These are phyloP conservation scores for Arthrobotrys musiformis DNA, from an alignment of 2,329 filamentous ascomycete genomes.

Conservation along the genomic window DNA sequence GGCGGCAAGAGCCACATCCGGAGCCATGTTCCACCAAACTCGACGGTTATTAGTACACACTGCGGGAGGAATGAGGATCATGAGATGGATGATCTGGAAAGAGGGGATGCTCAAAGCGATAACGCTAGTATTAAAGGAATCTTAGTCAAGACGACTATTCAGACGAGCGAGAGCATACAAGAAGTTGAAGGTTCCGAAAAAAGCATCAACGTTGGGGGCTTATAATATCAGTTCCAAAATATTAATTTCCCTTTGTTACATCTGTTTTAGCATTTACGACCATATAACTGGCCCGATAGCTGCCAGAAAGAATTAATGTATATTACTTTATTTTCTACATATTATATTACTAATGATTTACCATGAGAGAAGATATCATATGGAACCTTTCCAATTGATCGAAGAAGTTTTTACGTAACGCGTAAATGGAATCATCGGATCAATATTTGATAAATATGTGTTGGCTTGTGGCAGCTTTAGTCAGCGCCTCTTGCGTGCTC, in stretches of 20 bases:
- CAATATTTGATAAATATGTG: neutral
- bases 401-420: neutral
- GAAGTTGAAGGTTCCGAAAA: constrained; percentile 43
- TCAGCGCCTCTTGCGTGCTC: constrained; percentile 16
- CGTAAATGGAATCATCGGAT: neutral
- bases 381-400: neutral
- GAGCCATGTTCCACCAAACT: constrained; percentile 36
- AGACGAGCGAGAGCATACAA: constrained; percentile 45
- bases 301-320: constrained; percentile 12
- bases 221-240: neutral
- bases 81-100: constrained; percentile 35
- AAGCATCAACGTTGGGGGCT: constrained; percentile 17
- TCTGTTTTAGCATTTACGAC: constrained; percentile 12
- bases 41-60: constrained; percentile 40
- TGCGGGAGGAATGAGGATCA: constrained; percentile 27
- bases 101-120: constrained; percentile 17
- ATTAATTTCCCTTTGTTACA: neutral
- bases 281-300: neutral
- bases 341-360: neutral
- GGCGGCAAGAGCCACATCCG: constrained; percentile 21
- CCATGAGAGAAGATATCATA: neutral
- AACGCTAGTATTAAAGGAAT: constrained; percentile 36
- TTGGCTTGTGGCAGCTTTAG: constrained; percentile 13
- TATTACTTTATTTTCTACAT: constrained; percentile 13
- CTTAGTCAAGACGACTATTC: constrained; percentile 42